Percentiles rank a stretch among this genome's conserved stretches.
phyloP scores from a whole-genome alignment of 2,329 filamentous ascomycete genomes.

The Colletotrichum paranaense region DNA sequence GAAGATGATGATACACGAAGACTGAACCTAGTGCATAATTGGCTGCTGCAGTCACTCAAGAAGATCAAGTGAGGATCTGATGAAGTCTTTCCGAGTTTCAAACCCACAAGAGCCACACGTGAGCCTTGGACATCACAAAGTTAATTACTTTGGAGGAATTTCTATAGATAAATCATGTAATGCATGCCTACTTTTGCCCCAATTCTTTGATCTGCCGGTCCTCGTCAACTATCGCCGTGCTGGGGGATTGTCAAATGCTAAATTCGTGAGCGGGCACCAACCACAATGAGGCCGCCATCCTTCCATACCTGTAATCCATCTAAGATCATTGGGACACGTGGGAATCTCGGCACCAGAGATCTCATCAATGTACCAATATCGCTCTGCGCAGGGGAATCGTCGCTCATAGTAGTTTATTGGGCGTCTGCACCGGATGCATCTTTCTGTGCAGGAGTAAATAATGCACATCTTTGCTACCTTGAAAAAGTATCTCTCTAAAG shows the following conservation, averaged over 20 bases:
- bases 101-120: no score
- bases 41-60: no score
- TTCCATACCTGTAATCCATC: neutral
- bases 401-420: neutral
- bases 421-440: neutral
- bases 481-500: rapidly evolving
- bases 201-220: neutral
- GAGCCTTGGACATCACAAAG: no score
- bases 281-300: neutral
- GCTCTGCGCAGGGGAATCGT: neutral
- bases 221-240: neutral
- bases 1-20: no score
- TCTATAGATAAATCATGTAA: no score
- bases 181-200: no score
- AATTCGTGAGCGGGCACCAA: neutral
- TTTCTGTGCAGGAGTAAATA: neutral
- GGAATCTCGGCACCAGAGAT: neutral
- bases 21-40: no score
- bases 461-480: neutral
- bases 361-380: neutral
- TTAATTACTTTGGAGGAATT: no score
- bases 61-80: no score
- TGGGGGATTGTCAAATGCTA: neutral
- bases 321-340: neutral
- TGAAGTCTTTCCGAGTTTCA: no score